Evolutionary conservation across 768 basidiomycete species (phyloP), one percentile per base, ranked within the genome.

Genomic region (Tulasnella sp.): DNA sequence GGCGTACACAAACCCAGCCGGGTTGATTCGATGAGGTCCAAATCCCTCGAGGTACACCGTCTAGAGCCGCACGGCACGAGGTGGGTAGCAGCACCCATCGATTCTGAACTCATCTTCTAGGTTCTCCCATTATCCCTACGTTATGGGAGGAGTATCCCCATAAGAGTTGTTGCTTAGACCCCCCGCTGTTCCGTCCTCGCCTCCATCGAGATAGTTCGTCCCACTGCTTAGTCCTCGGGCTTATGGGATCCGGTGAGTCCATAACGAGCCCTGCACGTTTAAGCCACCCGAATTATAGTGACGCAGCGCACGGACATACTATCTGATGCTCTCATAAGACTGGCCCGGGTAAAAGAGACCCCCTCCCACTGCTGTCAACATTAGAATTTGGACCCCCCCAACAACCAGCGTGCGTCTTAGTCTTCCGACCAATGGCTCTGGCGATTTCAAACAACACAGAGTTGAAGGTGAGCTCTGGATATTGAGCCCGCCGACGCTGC

Each of bases 291-390:
- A 6, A 28, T 69, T 37, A 28, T 9, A 34, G 64, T 34, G 64
- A 69, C 64, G 16, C 64, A 31, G 16, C 16, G 64, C 64, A 31
- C 64, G 8, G 16, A 37, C 64, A 18, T 31, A 37, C 64, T 69
- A 69, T 54, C n/a, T 22, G 54, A 22, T 54, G 54, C 54, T 54
- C 24, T n/a, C 54, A 69, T 31, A 69, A 34, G 64, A 18, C 64
- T 37, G 31, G 31, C 64, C 8, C 46, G 16, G 64, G 31, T 12
- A 34, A 69, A 69, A 31, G 18, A 16, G 14, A 12, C 16, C 11
- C 64, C 64, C 28, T 37, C 28, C 64, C 64, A 69, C 64, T 69
- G 64, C 64, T 69, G 64, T 69, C 64, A 28, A 37, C 64, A 69
- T 69, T 69, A 69, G 64, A 69, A 69, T 69, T 69, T 69, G 18